Evolutionary conservation across 148 eudicot species (phyloP).

Genomic region (Vaccinium macrocarpon): DNA sequence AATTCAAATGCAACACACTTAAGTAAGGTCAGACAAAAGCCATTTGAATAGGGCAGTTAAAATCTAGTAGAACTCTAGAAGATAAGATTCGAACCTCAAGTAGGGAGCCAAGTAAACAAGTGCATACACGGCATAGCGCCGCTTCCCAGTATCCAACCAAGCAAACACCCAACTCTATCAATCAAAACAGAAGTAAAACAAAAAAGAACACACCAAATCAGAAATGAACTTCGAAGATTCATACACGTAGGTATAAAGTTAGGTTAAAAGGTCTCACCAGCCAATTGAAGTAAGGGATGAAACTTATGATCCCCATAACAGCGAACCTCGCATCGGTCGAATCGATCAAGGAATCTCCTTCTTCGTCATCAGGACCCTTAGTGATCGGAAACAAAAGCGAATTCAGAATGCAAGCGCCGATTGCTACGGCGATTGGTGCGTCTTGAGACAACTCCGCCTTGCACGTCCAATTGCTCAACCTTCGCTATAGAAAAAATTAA

Average conservation of each 20-base stretch:
- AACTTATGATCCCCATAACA: conserved; percentile 79
- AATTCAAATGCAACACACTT: not conserved
- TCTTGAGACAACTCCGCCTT: conserved; percentile 65
- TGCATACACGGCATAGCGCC: conserved; percentile 82
- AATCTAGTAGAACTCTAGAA: not conserved
- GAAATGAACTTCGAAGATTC: not conserved
- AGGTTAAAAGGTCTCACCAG: conserved; percentile 42
- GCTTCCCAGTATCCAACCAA: conserved; percentile 71
- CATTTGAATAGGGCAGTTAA: not conserved
- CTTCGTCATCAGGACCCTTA: conserved; percentile 29
- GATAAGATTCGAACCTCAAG: conserved; percentile 44
- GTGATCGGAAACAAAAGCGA: conserved; percentile 54
- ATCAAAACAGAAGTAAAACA: not conserved
- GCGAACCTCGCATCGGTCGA: conserved; percentile 74
- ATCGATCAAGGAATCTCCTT: conserved; percentile 41
- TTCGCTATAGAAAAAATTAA: conserved; percentile 14
- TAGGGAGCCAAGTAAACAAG: conserved; percentile 93
- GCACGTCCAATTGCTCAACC: conserved; percentile 40
- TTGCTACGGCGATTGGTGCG: conserved; percentile 69
- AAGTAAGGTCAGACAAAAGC: not conserved
- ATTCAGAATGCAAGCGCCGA: conserved; percentile 72
- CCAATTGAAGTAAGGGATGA: conserved; percentile 99
- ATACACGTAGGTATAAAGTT: not conserved
- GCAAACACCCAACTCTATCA: conserved; percentile 93
- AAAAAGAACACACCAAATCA: not conserved